These are phyloP conservation scores for Alternaria sp. DNA, from an alignment of 2,329 filamentous ascomycete genomes.

Conservation along the genomic window DNA sequence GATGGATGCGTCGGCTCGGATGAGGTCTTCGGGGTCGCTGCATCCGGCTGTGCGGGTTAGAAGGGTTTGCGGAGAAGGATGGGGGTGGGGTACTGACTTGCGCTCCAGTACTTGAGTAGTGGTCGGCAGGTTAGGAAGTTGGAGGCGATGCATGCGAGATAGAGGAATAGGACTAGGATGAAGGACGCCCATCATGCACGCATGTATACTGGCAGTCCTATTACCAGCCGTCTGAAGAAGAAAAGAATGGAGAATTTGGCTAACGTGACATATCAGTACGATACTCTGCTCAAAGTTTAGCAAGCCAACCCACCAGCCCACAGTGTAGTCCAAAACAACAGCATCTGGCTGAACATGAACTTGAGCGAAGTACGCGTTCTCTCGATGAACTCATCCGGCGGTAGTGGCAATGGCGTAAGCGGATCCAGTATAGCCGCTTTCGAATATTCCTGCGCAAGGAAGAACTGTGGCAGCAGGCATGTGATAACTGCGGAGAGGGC, in stretches of 20 bases:
- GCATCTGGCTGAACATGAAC: conserved; percentile 12
- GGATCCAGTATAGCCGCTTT: not conserved
- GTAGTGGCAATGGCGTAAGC: not conserved
- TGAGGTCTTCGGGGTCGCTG: not conserved
- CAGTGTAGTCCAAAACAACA: conserved; percentile 11
- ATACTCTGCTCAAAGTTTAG: not conserved
- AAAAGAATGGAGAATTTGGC: not conserved
- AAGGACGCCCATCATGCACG: not conserved
- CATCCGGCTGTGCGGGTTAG: not conserved
- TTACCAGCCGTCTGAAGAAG: not conserved
- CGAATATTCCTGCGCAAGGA: not conserved
- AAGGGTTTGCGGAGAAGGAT: not conserved
- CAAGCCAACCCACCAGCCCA: conserved; percentile 3
- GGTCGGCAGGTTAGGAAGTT: conserved; percentile 11
- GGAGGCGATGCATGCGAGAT: conserved; percentile 8
- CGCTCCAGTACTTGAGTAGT: not conserved
- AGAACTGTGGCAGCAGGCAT: conserved; percentile 8
- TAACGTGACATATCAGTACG: not conserved
- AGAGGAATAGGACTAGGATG: conserved; percentile 1
- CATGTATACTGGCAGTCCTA: not conserved
- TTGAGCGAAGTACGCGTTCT: conserved; percentile 4
- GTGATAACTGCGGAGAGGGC: not conserved
- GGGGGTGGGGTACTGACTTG: not conserved
- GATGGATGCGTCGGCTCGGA: not conserved
- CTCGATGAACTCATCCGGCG: not conserved